Base-by-base conservation (phyloP, 352 stramenopile genomes). In the Pythium plurisporium region DNA sequence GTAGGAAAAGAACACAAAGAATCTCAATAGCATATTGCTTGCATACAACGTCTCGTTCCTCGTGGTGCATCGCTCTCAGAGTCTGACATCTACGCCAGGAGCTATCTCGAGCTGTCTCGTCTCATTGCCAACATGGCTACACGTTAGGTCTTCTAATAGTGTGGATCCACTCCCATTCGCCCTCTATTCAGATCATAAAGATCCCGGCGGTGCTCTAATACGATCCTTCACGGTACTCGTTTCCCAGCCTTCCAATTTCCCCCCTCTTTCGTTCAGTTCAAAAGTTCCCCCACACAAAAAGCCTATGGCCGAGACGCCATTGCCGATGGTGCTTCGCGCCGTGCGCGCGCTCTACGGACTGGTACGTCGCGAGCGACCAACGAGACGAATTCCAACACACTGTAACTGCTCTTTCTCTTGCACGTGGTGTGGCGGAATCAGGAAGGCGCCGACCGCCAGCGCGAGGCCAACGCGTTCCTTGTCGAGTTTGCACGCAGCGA, bases 401-500 rank as follows among this genome's bases (percentile, higher is more conserved):
- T 38, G 9, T 38, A 38, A 38, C 33, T 15, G 9, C 14, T 6
- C 22, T 17, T 20, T 10, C 17, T 9, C 11, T 40, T 5, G 27
- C 19, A 37, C 17, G 37, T 25, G 41, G 33, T 26, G 42, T 34
- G 19, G 20, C 12, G 17, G 51, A 17, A 25, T 4, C 46, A 89
- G 79, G 77, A 86, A 71, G 79, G 79, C 54, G 65, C 67, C 7
- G 72, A 62, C 17, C 73, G 71, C 40, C 80, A 90, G 55, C 80
- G 75, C 62, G 74, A 84, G 59, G 77, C 77, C 42, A 90, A 90
- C 48, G 70, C 77, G 64, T 87, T 87, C 42, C 55, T 90, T 11
- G 57, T 88, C 52, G 68, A 55, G 27, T 85, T 90, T 59, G 69
- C 74, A 29, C 58, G 52, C 20, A 78, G 71, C 1, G 66, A 88